phyloP scores from a whole-genome alignment of 768 basidiomycete species.

The Coprinopsis cinerea region DNA sequence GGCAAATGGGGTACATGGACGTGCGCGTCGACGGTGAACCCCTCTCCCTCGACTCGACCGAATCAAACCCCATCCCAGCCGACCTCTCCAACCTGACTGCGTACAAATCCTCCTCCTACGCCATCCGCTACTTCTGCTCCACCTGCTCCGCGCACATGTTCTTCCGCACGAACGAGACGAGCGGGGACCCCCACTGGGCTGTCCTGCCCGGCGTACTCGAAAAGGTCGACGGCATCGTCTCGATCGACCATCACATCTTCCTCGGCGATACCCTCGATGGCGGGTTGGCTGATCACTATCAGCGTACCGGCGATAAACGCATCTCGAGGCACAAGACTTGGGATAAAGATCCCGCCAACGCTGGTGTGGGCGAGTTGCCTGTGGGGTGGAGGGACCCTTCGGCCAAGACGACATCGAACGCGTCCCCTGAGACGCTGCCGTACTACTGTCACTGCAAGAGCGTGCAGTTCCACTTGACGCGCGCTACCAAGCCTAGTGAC shows the following conservation, averaged over 20 bases:
- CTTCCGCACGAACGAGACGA: neutral
- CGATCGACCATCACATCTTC: constrained; percentile 20
- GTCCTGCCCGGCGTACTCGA: constrained; percentile 24
- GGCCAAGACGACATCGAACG: neutral
- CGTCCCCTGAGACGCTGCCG: constrained; percentile 1
- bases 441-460: constrained; percentile 16
- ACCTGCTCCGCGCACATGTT: constrained; percentile 26
- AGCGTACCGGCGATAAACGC: constrained; percentile 13
- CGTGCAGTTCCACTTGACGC: constrained; percentile 11
- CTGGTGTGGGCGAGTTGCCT: neutral
- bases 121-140: constrained; percentile 23
- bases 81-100: constrained; percentile 14
- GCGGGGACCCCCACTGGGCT: constrained; percentile 14
- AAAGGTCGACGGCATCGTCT: constrained; percentile 19
- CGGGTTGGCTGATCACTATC: constrained; percentile 24
- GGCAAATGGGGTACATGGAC: constrained; percentile 22
- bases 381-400: constrained; percentile 2
- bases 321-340: constrained; percentile 17
- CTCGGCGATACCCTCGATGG: constrained; percentile 28
- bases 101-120: constrained; percentile 17
- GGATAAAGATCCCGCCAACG: neutral
- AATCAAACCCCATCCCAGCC: constrained; percentile 4
- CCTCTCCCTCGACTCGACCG: constrained; percentile 5
- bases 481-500: constrained; percentile 10
- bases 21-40: constrained; percentile 11